Evolutionary conservation across 1,284 basidiomycete species (phyloP), one percentile per base, ranked within the genome.

Genomic region (Boletellus deceptivus): DNA sequence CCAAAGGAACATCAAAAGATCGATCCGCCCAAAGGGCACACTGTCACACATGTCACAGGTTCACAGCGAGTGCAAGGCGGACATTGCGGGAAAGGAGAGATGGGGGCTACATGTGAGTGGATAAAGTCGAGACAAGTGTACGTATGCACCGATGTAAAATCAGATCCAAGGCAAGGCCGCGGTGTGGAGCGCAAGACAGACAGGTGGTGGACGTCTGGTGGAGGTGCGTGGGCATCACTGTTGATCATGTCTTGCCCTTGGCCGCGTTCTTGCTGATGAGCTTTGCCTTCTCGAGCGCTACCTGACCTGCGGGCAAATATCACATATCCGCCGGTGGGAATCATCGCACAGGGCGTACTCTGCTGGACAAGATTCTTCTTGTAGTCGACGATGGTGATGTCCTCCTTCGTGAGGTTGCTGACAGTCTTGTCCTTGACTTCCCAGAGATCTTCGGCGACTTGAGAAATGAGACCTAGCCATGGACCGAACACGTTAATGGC

Each of bases 401-500:
- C 93, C 63, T 85, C 76, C 77, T 80, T 94, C 27, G 93, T 91
- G 57, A 99, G 73, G 75, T 98, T 98, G 71, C 84, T 83, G 70
- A 99, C 95, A 70, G 91, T 93, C 72, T 89, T 87, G 71, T 94
- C 82, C 70, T 93, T 93, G 54, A 99, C 96, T 73, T 99, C 96
- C 96, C 96, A 99, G 11, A 99, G 83, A 70, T 98, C 95, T 69
- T 98, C 89, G 48, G 93, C 94, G 42, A 97, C 93, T 74, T 97
- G 94, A 48, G 89, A 89, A 70, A 96, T 96, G 56, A 96, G 83
- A 65, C 88, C 87, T 84, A 63, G 46, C 43, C 31, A 45, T 49
- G 41, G 46, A 61, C 44, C 25, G 43, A 33, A 38, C 48, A 44
- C 25, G 40, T 57, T 37, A 49, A 40, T 56, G 50, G 20, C 57